Evolutionary conservation across 768 basidiomycete species (phyloP), one percentile per base, ranked within the genome.

Genomic region (Gymnopilus junonius): DNA sequence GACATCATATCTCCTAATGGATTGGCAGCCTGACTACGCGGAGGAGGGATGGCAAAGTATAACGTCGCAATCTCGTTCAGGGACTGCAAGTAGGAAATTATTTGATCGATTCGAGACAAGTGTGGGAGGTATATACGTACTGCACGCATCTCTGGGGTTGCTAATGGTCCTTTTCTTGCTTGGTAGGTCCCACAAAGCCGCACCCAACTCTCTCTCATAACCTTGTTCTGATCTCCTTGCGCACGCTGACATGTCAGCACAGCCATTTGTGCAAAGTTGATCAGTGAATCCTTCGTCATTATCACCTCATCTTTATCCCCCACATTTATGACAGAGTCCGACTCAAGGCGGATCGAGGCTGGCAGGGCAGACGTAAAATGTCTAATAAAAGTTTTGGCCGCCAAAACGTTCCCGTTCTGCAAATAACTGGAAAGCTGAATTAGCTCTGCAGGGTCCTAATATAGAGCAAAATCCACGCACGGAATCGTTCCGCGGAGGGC

Each of bases 261-360:
- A 0, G 92, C 94, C 58, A 99, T 85, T 70, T 99, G 97, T 2
- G 91, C 81, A 75, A 97, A 98, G 72, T 97, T 99, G 62, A 97
- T 79, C 6, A 88, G 79, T 0, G 85, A 77, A 65, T 96, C 92
- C 27, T 84, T 85, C 4, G 94, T 95, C 58, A 94, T 79, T 14
- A 85, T 74, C 3, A 97, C 82, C 69, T 95, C 92, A 55, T 80
- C 78, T 14, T 77, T 72, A 32, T 77, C 72, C 46, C 83, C 84
- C 6, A 87, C 80, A 21, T 80, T 73, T 46, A 91, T 77, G n/a
- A 82, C 77, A 10, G 76, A 68, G 64, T 82, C 74, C 51, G 81
- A 69, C 40, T 83, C 57, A 8, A 69, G 81, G 11, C 83, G 79
- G 58, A 83, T 73, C 17, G 81, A 75, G 20, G 81, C 71, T 48